A percentile compares a stretch with the other conserved stretches of the same genome.
Evolutionary conservation across 2,329 filamentous ascomycete species (phyloP).

Genomic region (Colletotrichum acutatum): DNA sequence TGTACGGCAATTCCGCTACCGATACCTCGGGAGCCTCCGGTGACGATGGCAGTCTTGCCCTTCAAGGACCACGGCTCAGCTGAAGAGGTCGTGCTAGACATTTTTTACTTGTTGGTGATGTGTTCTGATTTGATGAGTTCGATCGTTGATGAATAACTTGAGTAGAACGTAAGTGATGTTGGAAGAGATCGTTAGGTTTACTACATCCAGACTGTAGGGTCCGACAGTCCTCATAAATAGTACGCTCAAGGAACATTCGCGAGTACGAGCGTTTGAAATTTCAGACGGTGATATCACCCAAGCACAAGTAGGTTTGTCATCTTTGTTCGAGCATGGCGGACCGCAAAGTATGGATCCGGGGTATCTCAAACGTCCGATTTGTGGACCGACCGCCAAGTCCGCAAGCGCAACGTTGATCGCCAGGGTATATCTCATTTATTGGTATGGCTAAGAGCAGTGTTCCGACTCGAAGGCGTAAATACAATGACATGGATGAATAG

Average conservation of each 20-base stretch:
- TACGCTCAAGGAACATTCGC: background rate
- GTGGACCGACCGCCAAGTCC: background rate
- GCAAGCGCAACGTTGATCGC: background rate
- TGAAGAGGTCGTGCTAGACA: background rate
- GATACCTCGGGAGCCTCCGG: slow-evolving; percentile 17
- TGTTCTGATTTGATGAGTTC: no score
- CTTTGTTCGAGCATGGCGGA: background rate
- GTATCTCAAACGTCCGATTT: background rate
- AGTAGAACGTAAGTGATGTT: background rate
- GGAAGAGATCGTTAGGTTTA: background rate
- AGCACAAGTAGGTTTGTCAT: background rate
- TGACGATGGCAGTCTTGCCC: slow-evolving; percentile 6
- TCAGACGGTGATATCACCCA: background rate
- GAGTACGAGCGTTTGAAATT: background rate
- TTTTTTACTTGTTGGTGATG: background rate
- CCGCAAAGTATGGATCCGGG: no score
- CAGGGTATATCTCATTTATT: background rate
- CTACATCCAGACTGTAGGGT: background rate
- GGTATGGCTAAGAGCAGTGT: background rate
- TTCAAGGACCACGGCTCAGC: slow-evolving; percentile 1
- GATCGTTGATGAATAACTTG: background rate
- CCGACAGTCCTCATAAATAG: background rate
- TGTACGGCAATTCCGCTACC: background rate
- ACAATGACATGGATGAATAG: no score
- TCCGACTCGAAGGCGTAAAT: no score